Conservation (phyloP, 2,329 filamentous ascomycete genomes). For the Venturia aucupariae region DNA sequence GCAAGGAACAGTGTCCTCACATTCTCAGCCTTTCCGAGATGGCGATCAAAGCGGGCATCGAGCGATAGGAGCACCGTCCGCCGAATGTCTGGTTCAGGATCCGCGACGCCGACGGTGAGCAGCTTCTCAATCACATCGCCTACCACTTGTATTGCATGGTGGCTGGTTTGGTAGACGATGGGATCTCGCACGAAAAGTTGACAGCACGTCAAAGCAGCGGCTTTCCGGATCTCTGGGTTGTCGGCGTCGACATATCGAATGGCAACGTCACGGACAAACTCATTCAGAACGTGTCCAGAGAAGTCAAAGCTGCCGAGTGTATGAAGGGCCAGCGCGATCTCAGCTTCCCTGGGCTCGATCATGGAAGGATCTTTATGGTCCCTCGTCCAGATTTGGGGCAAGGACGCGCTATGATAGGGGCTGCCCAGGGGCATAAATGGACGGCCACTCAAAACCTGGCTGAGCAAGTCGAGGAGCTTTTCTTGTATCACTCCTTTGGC, state of each 20-base stretch:
- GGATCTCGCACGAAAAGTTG: slow-evolving; percentile 95
- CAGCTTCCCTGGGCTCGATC: slow-evolving; percentile 70
- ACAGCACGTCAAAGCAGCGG: slow-evolving; percentile 91
- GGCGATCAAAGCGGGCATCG: slow-evolving; percentile 88
- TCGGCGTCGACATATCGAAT: slow-evolving; percentile 98
- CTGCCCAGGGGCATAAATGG: slow-evolving; percentile 89
- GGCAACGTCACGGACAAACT: slow-evolving; percentile 96
- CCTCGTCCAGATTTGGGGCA: slow-evolving; percentile 74
- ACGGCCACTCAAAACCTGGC: slow-evolving; percentile 83
- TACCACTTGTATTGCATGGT: slow-evolving; percentile 93
- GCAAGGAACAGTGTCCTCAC: slow-evolving; percentile 92
- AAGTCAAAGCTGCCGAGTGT: slow-evolving; percentile 99
- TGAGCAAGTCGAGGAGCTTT: slow-evolving; percentile 86
- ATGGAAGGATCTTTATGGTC: slow-evolving; percentile 77
- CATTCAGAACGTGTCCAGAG: slow-evolving; percentile 77
- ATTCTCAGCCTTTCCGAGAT: slow-evolving; percentile 95
- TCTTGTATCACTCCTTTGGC: slow-evolving; percentile 91
- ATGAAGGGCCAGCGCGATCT: slow-evolving; percentile 87
- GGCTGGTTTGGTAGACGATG: slow-evolving; percentile 95
- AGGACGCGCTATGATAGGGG: slow-evolving; percentile 72
- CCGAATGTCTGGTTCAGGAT: slow-evolving; percentile 79
- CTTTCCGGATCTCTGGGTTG: slow-evolving; percentile 85
- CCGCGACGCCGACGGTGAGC: slow-evolving; percentile 86
- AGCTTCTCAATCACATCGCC: slow-evolving; percentile 97
- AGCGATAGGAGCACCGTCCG: slow-evolving; percentile 80